Conservation (phyloP, 2,329 filamentous ascomycete genomes). For the Colletotrichum simmondsii region DNA sequence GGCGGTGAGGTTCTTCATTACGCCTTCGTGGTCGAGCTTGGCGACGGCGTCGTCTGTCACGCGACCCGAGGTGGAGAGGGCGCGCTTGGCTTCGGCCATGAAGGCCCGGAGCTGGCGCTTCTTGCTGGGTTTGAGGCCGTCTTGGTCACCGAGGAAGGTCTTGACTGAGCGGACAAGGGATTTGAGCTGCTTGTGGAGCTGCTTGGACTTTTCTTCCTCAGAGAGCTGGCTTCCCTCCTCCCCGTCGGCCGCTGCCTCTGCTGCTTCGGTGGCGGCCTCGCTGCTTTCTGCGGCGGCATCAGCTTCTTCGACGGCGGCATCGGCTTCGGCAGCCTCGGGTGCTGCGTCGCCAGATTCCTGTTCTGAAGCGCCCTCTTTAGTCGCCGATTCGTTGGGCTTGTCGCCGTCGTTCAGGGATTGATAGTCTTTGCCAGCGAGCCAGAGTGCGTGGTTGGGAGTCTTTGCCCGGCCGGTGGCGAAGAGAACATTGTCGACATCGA, state of each 20-base stretch:
- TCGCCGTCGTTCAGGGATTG: conserved; percentile 40
- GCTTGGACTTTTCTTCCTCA: conserved; percentile 41
- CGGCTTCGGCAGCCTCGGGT: conserved; percentile 35
- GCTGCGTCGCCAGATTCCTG: conserved; percentile 7
- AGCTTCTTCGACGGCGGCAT: conserved; percentile 26
- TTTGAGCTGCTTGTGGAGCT: conserved; percentile 55
- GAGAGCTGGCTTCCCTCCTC: conserved; percentile 37
- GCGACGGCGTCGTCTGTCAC: conserved; percentile 43
- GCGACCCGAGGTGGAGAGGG: conserved; percentile 65
- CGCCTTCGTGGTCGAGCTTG: conserved; percentile 47
- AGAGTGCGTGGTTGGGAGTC: conserved; percentile 43
- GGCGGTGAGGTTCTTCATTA: conserved; percentile 65
- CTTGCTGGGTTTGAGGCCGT: conserved; percentile 71
- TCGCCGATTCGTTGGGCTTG: conserved; percentile 36
- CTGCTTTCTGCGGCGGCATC: conserved; percentile 34
- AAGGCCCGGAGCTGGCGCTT: conserved; percentile 83
- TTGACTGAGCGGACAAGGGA: conserved; percentile 68
- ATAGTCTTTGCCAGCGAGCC: conserved; percentile 36
- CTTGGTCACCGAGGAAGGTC: conserved; percentile 64
- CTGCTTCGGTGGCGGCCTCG: background rate
- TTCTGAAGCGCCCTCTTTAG: conserved; percentile 32
- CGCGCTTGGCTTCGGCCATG: conserved; percentile 70
- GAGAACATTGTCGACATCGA: conserved; percentile 88
- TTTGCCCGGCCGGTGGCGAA: conserved; percentile 85
- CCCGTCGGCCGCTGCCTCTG: conserved; percentile 26